Evolutionary conservation across 352 stramenopile species (phyloP).

Genomic region (Hyphochytrium catenoides): DNA sequence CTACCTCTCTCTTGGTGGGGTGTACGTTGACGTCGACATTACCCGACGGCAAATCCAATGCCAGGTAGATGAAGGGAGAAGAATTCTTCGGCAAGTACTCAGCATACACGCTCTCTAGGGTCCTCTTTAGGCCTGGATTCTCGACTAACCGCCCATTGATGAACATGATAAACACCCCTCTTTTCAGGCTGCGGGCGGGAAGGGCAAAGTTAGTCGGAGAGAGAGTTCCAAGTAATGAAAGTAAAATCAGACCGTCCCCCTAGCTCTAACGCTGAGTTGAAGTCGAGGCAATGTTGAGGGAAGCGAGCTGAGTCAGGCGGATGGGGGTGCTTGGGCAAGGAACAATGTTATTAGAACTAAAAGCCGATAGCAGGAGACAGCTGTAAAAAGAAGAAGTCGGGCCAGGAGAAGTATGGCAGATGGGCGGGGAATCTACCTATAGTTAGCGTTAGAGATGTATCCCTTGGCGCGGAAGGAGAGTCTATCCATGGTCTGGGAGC

Average conservation of each 20-base stretch:
- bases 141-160: conserved; percentile 94
- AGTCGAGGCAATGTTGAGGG: too few relatives aligned
- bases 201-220: too few relatives aligned
- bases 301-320: too few relatives aligned
- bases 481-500: background rate
- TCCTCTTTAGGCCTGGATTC: conserved; percentile 61
- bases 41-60: conserved; percentile 66
- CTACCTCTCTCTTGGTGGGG: conserved; percentile 90
- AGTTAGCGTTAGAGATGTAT: conserved; percentile 66
- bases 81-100: conserved; percentile 75
- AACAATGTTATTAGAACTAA: too few relatives aligned
- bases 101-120: conserved; percentile 81
- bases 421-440: conserved; percentile 20
- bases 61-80: conserved; percentile 94
- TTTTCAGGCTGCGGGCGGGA: conserved; percentile 36
- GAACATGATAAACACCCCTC: conserved; percentile 77
- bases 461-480: conserved; percentile 13
- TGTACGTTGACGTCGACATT: conserved; percentile 98
- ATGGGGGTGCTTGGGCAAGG: too few relatives aligned
- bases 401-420: too few relatives aligned
- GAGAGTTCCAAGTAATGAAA: too few relatives aligned
- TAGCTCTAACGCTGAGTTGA: too few relatives aligned
- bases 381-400: too few relatives aligned
- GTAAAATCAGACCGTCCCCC: too few relatives aligned
- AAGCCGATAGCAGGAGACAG: too few relatives aligned